Percentiles rank a stretch among this genome's conserved stretches.
Evolutionary conservation across 2,329 filamentous ascomycete species (phyloP).

Genomic region (Plenodomus lindquistii): DNA sequence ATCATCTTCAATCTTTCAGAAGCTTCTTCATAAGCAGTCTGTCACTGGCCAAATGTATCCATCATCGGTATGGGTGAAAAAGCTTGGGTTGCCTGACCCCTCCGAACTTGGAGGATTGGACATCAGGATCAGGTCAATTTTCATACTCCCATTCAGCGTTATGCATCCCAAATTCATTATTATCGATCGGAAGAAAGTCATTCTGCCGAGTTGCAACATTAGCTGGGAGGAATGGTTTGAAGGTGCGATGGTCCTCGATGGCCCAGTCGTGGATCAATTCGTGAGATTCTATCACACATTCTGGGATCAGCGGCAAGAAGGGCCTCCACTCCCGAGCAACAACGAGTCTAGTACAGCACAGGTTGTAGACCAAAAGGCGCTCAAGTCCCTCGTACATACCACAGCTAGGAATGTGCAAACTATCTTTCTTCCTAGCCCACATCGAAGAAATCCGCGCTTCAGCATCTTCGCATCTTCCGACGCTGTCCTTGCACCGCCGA

Average conservation of each 20-base stretch:
- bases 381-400: constrained; percentile 6
- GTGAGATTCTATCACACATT: constrained; percentile 68
- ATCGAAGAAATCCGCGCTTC: constrained; percentile 70
- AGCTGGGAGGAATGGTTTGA: constrained; percentile 91
- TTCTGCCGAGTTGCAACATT: constrained; percentile 80
- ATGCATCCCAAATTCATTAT: constrained; percentile 86
- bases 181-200: constrained; percentile 67
- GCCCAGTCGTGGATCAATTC: constrained; percentile 64
- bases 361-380: neutral
- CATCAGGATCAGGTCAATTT: constrained; percentile 74
- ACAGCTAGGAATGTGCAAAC: constrained; percentile 50
- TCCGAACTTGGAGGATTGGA: constrained; percentile 64
- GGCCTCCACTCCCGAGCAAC: constrained; percentile 2
- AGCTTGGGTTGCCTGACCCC: constrained; percentile 66
- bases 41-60: constrained; percentile 65
- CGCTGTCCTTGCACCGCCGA: constrained; percentile 63
- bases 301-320: constrained; percentile 58
- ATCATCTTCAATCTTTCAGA: constrained; percentile 71
- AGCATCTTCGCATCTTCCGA: constrained; percentile 44
- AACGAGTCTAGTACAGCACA: neutral
- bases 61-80: constrained; percentile 60
- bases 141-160: constrained; percentile 80
- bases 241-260: constrained; percentile 69
- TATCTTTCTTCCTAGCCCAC: constrained; percentile 73
- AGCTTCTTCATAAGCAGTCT: constrained; percentile 72